Percentiles rank a stretch among this genome's conserved stretches.
These are phyloP conservation scores for Stenogyne calaminthoides DNA, from an alignment of 305 asterid species.

Conservation along the genomic window DNA sequence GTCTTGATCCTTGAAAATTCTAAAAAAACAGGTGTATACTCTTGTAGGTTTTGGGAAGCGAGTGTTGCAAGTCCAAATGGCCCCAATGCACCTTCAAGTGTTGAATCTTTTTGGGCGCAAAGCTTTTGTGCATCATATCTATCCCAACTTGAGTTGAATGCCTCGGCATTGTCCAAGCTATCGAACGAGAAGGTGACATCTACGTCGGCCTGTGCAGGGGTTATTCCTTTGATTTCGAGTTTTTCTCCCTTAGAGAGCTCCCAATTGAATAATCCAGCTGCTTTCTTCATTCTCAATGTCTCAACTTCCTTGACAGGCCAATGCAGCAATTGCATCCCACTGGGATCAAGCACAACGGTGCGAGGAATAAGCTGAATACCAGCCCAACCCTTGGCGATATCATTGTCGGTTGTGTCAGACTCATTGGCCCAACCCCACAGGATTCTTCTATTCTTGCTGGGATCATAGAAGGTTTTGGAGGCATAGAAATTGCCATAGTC, in stretches of 20 bases:
- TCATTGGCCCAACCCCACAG: constrained; percentile 63
- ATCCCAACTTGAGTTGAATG: constrained; percentile 48
- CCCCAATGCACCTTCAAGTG: constrained; percentile 43
- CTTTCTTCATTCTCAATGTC: constrained; percentile 31
- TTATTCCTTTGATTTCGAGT: constrained; percentile 46
- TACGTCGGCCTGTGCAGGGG: constrained; percentile 59
- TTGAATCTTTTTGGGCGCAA: constrained; percentile 41
- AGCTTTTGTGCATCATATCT: constrained; percentile 41
- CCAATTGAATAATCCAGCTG: not conserved
- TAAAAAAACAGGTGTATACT: constrained; percentile 54
- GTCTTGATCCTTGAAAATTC: constrained; percentile 45
- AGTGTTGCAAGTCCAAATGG: constrained; percentile 51
- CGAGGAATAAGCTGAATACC: constrained; percentile 52
- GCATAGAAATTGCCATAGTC: constrained; percentile 56
- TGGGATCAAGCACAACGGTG: constrained; percentile 38
- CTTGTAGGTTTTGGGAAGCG: constrained; percentile 44
- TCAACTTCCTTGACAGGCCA: constrained; percentile 57
- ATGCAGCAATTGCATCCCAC: constrained; percentile 54
- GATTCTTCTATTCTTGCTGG: constrained; percentile 40
- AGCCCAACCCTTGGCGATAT: constrained; percentile 47
- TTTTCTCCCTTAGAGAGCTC: constrained; percentile 36
- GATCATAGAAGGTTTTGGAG: constrained; percentile 50
- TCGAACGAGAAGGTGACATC: constrained; percentile 41
- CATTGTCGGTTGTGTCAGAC: constrained; percentile 34
- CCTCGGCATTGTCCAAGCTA: constrained; percentile 56